phyloP scores from a whole-genome alignment of 805 yeast species.

The Candida coleopterorum region DNA sequence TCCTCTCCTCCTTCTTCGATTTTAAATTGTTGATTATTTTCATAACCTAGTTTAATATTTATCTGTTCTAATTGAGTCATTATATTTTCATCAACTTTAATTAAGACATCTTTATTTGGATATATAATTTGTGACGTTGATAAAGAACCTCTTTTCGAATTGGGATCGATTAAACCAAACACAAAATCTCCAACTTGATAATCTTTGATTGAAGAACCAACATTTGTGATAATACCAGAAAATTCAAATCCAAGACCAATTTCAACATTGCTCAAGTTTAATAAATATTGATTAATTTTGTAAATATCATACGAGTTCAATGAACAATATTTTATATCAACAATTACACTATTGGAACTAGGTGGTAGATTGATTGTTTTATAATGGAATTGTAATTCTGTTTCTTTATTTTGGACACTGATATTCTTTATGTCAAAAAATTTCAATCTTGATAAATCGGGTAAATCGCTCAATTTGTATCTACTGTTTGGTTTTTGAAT shows the following conservation, averaged over 20 bases:
- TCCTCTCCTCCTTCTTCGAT: conserved; percentile 10
- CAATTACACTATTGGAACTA: conserved; percentile 43
- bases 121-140: conserved; percentile 54
- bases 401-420: conserved; percentile 38
- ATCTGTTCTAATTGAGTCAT: conserved; percentile 16
- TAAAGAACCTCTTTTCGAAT: conserved; percentile 50
- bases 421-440: conserved; percentile 48
- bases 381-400: conserved; percentile 50
- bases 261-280: conserved; percentile 49
- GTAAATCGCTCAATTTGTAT: conserved; percentile 1
- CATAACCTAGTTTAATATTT: conserved; percentile 20
- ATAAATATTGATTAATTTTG: conserved; percentile 50
- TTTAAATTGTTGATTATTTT: conserved; percentile 10
- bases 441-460: conserved; percentile 42
- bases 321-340: conserved; percentile 55
- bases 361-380: conserved; percentile 47
- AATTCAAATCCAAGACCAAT: conserved; percentile 69
- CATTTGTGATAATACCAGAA: conserved; percentile 52
- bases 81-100: conserved; percentile 23
- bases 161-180: conserved; percentile 55
- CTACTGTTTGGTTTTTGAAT: conserved; percentile 1
- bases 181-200: conserved; percentile 55
- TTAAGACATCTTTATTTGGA: conserved; percentile 41
- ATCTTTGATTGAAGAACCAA: conserved; percentile 42
- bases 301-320: conserved; percentile 65